Conservation (phyloP, 805 yeast genomes). For the Schwanniomyces polymorphus region DNA sequence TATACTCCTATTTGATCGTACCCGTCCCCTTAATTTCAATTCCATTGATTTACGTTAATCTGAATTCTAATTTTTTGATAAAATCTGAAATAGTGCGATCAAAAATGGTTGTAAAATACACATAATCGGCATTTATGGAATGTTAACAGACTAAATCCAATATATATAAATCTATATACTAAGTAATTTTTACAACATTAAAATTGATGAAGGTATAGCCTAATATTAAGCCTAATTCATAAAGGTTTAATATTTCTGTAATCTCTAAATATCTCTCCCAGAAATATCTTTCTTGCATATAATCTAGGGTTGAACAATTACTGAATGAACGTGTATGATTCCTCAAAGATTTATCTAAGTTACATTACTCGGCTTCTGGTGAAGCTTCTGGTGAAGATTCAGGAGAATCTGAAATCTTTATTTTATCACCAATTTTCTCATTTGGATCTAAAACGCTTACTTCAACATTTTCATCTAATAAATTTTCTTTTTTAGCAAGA, state of each 20-base stretch:
- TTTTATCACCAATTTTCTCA: constrained; percentile 27
- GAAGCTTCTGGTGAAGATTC: not conserved
- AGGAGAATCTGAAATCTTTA: constrained; percentile 21
- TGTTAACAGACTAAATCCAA: too few species aligned
- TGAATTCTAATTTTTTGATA: not conserved
- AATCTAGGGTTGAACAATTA: too few species aligned
- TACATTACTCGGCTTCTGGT: too few species aligned
- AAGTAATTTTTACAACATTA: too few species aligned
- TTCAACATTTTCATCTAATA: constrained; percentile 22
- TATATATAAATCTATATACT: not conserved
- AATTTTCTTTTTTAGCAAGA: constrained; percentile 30
- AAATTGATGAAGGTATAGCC: too few species aligned
- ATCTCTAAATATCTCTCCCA: too few species aligned
- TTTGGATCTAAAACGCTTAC: constrained; percentile 23
- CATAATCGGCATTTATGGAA: not conserved
- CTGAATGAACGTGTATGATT: too few species aligned
- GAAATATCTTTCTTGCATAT: too few species aligned
- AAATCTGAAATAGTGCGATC: not conserved
- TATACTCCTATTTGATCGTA: constrained; percentile 7
- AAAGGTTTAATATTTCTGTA: too few species aligned
- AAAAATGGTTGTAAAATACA: not conserved
- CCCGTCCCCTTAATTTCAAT: constrained; percentile 6
- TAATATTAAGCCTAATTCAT: too few species aligned
- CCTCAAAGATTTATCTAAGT: too few species aligned
- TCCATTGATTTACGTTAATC: constrained; percentile 3